Evolutionary conservation across 2,329 filamentous ascomycete genomes (phyloP), one percentile per base, ranked within the genome.

Genomic region (Nothophoma quercina): DNA sequence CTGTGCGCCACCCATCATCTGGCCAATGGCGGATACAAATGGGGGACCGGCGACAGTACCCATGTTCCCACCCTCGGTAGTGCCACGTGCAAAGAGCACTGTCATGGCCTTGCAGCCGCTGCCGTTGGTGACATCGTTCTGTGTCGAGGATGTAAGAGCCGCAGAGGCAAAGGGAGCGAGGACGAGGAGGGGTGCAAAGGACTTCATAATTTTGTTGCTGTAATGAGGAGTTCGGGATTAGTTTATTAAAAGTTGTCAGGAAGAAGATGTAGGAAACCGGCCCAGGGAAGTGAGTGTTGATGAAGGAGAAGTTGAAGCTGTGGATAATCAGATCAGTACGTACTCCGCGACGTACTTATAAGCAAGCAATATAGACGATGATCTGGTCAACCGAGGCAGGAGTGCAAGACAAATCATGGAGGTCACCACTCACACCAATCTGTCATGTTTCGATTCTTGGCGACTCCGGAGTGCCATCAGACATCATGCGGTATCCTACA

Each of bases 31-130:
- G 29, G 76, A 69, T 54, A 81, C 80, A 58, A 85, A 79, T 1
- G 79, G 77, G 2, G 82, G 82, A 1, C 83, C 83, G 2, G 78
- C 74, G 5, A 78, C 55, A 19, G 62, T 64, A 18, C 83, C 83
- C 41, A 85, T 79, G 59, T 83, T 84, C 32, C 81, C 81, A 1
- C 56, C 28, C 67, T 85, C 81, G 5, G 76, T 78, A 4, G 82
- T 84, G 7, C 83, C 83, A 15, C 83, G 78, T n/a, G 83, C 83
- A 59, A 82, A 85, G 60, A 85, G 79, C 43, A 85, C 68, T 7
- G 81, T 84, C 55, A 82, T 75, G 25, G 73, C 63, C 26, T 77
- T 78, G 68, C 79, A 81, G 36, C 47, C 61, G n/a, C 59, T 52
- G 35, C 63, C 60, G 33, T 59, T 61, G 15, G 51, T 65, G 29